Evolutionary conservation across 1,139 yeast genomes (phyloP).

Genomic region (Suhomyces bribrorum): DNA sequence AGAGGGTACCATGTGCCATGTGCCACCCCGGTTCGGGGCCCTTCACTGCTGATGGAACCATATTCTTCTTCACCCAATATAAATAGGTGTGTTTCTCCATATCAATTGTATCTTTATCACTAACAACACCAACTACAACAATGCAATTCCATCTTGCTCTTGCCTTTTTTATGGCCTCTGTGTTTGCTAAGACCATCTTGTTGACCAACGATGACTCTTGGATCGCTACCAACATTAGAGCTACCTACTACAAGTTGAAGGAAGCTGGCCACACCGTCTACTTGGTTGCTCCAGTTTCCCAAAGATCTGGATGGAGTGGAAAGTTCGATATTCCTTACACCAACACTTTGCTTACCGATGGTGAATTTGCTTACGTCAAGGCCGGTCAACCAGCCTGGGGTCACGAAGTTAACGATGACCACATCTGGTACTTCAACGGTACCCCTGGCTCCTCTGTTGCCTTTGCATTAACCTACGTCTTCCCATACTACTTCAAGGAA

Average conservation of each 20-base stretch:
- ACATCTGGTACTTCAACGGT: slow-evolving; percentile 52
- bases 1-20: not conserved
- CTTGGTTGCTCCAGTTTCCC: slow-evolving; percentile 58
- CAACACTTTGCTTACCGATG: slow-evolving; percentile 41
- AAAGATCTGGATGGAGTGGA: slow-evolving; percentile 63
- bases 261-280: slow-evolving; percentile 57
- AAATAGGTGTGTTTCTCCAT: too few relatives aligned
- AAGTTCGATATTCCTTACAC: slow-evolving; percentile 49
- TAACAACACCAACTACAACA: not conserved
- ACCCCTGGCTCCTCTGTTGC: slow-evolving; percentile 49
- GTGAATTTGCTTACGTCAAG: slow-evolving; percentile 43
- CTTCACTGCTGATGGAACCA: not conserved
- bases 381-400: slow-evolving; percentile 52
- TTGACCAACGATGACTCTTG: slow-evolving; percentile 63
- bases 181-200: slow-evolving; percentile 47
- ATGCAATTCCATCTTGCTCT: slow-evolving; percentile 17
- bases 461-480: slow-evolving; percentile 43
- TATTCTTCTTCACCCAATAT: not conserved
- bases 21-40: not conserved
- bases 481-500: slow-evolving; percentile 39
- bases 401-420: slow-evolving; percentile 43
- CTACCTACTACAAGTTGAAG: slow-evolving; percentile 54
- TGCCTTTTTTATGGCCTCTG: slow-evolving; percentile 15
- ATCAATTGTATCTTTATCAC: not conserved
- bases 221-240: slow-evolving; percentile 61